These are phyloP conservation scores for Penicillium sp. DNA, from an alignment of 2,329 filamentous ascomycete genomes.

Conservation along the genomic window DNA sequence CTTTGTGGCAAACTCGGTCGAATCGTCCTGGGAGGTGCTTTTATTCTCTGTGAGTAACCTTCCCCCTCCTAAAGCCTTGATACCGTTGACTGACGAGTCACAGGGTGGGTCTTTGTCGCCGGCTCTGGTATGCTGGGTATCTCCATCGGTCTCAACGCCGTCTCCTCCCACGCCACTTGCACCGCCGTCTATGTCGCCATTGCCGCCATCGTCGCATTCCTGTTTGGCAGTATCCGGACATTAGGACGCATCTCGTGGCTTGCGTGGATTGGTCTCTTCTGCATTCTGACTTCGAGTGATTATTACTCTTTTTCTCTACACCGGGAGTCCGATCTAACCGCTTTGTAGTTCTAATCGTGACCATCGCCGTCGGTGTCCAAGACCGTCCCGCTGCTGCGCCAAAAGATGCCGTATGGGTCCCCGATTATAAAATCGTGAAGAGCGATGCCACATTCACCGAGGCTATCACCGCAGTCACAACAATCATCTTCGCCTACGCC, in stretches of 20 bases:
- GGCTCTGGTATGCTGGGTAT: slow-evolving; percentile 22
- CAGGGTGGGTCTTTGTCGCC: slow-evolving; percentile 20
- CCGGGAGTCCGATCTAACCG: too few species aligned
- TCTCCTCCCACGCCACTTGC: slow-evolving; percentile 15
- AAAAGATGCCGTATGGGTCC: slow-evolving; percentile 11
- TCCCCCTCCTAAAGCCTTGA: not conserved
- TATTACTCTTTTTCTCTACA: not conserved
- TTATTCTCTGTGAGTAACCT: slow-evolving; percentile 15
- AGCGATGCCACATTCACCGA: slow-evolving; percentile 24
- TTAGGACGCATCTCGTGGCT: slow-evolving; percentile 18
- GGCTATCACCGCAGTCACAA: slow-evolving; percentile 30
- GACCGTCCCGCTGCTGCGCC: slow-evolving; percentile 17
- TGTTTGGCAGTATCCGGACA: slow-evolving; percentile 16
- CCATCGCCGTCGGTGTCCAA: slow-evolving; percentile 18
- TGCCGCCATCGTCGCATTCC: slow-evolving; percentile 11
- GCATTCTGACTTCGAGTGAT: slow-evolving; percentile 20
- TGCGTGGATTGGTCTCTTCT: slow-evolving; percentile 18
- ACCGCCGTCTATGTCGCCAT: slow-evolving; percentile 17
- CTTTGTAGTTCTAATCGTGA: slow-evolving; percentile 14
- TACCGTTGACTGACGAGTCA: not conserved
- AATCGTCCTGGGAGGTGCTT: slow-evolving; percentile 12
- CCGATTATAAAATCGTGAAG: slow-evolving; percentile 20
- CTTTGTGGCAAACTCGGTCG: slow-evolving; percentile 10
- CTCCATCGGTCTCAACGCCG: slow-evolving; percentile 17
- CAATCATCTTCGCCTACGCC: slow-evolving; percentile 30